These are phyloP conservation scores for Gryganskiella cystojenkinii DNA, from an alignment of 192 early-diverging fungal species.

Conservation along the genomic window DNA sequence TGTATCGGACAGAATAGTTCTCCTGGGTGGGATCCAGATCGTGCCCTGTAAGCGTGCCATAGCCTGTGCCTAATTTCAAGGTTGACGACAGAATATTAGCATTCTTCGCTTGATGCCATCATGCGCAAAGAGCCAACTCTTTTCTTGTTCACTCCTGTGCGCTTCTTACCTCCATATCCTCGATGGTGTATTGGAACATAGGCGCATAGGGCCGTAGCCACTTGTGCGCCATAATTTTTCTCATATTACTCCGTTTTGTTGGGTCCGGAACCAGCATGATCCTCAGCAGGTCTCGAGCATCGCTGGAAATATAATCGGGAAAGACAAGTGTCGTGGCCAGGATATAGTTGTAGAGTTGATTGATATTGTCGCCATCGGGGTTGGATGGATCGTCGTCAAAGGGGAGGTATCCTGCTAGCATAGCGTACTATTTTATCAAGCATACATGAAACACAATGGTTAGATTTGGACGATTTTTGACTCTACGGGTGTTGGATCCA, in stretches of 20 bases:
- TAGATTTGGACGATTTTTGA: not conserved
- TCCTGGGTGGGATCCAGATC: constrained; percentile 38
- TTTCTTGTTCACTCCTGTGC: no score
- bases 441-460: not conserved
- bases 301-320: constrained; percentile 83
- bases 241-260: constrained; percentile 74
- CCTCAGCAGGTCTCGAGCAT: constrained; percentile 82
- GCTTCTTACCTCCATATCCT: constrained; percentile 53
- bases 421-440: constrained; percentile 69
- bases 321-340: constrained; percentile 84
- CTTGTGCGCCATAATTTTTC: constrained; percentile 78
- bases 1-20: not conserved
- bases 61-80: constrained; percentile 32
- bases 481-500: not conserved
- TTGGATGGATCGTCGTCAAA: constrained; percentile 93
- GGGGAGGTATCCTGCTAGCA: constrained; percentile 90
- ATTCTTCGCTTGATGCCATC: no score
- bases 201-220: constrained; percentile 66
- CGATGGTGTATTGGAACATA: constrained; percentile 58
- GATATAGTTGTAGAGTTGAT: constrained; percentile 87
- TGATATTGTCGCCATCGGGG: constrained; percentile 91
- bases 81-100: not conserved
- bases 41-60: constrained; percentile 31
- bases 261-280: constrained; percentile 96
- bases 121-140: no score